These are phyloP conservation scores for Amanita pallidorosea DNA, from an alignment of 768 basidiomycete species.

Conservation along the genomic window DNA sequence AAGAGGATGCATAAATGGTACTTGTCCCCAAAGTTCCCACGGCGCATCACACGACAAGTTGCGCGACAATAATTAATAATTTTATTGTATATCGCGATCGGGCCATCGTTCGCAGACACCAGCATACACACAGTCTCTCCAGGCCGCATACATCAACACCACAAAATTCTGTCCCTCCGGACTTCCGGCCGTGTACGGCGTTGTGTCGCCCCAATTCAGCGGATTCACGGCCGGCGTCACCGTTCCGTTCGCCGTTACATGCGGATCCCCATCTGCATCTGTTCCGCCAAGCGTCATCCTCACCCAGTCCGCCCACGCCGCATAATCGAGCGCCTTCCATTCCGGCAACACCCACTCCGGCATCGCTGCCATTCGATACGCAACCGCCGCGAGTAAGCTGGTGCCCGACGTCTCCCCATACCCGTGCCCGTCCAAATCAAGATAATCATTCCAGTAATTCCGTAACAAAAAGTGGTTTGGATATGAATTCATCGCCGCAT, in stretches of 20 bases:
- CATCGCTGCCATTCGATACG: slow-evolving; percentile 22
- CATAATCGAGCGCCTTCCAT: slow-evolving; percentile 9
- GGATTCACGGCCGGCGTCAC: slow-evolving; percentile 28
- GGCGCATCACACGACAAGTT: slow-evolving; percentile 1
- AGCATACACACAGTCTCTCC: slow-evolving; percentile 24
- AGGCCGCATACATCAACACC: slow-evolving; percentile 26
- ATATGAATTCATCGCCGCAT: slow-evolving; percentile 19
- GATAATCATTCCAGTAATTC: slow-evolving; percentile 24
- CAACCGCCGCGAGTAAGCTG: slow-evolving; percentile 22
- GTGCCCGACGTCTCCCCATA: slow-evolving; percentile 30
- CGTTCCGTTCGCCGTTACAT: slow-evolving; percentile 19
- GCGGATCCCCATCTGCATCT: slow-evolving; percentile 11
- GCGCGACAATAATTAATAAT: not conserved
- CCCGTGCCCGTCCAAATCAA: slow-evolving; percentile 11
- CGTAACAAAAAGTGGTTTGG: slow-evolving; percentile 19
- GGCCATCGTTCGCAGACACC: not conserved
- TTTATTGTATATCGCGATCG: not conserved
- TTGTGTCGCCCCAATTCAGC: slow-evolving; percentile 19
- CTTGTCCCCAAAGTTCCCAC: slow-evolving; percentile 21
- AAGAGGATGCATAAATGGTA: slow-evolving; percentile 6
- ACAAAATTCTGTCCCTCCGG: slow-evolving; percentile 29
- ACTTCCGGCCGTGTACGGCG: slow-evolving; percentile 23
- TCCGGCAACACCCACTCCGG: slow-evolving; percentile 8
- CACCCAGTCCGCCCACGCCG: slow-evolving; percentile 17
- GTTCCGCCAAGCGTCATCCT: slow-evolving; percentile 15